These are phyloP conservation scores for Botrytis hyacinthi DNA, from an alignment of 2,329 filamentous ascomycete genomes.

Conservation along the genomic window DNA sequence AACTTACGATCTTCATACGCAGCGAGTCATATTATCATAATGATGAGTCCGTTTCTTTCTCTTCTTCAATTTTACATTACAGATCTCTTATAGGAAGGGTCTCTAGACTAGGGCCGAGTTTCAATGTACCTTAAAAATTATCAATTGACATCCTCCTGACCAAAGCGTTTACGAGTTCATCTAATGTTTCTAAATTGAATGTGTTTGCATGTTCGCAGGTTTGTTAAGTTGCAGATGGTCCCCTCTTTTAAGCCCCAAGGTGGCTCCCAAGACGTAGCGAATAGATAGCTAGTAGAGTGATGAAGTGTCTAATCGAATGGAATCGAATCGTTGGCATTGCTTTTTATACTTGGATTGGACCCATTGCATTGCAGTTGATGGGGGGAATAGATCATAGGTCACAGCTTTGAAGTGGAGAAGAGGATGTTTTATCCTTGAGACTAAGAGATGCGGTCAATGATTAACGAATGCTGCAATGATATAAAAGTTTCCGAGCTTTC, in stretches of 20 bases:
- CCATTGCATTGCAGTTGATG: background rate
- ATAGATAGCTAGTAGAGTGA: background rate
- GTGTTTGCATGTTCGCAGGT: background rate
- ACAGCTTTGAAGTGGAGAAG: conserved; percentile 10
- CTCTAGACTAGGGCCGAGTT: conserved; percentile 34
- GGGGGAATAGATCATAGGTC: background rate
- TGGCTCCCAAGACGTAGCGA: background rate
- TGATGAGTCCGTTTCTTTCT: conserved; percentile 30
- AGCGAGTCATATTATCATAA: conserved; percentile 32
- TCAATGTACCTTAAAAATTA: conserved; percentile 32
- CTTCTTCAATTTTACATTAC: conserved; percentile 37
- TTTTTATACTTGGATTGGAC: background rate
- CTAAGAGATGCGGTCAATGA: background rate
- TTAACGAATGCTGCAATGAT: background rate
- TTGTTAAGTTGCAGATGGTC: background rate
- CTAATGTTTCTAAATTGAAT: background rate
- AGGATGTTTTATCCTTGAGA: background rate
- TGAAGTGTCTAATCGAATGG: conserved; percentile 8
- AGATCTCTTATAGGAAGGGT: conserved; percentile 31
- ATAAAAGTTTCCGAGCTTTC: background rate
- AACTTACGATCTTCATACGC: conserved; percentile 37
- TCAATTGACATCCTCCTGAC: conserved; percentile 33
- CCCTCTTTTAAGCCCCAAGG: background rate
- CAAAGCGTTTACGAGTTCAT: conserved; percentile 12
- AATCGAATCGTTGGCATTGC: background rate